phyloP scores from a whole-genome alignment of 164 flowering plant genomes.

The Annona cherimola region DNA sequence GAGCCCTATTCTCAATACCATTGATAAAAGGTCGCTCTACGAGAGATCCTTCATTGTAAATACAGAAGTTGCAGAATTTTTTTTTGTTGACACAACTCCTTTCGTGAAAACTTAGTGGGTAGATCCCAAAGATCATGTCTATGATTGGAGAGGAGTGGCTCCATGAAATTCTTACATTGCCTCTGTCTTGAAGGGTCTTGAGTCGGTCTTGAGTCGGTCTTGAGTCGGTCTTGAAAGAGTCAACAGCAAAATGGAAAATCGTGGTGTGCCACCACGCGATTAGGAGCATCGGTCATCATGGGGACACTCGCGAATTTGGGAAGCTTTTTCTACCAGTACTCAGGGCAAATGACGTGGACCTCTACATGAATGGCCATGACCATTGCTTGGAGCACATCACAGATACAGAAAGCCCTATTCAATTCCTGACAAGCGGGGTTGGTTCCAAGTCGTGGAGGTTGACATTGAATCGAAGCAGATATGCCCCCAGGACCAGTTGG shows the following conservation, averaged over 20 bases:
- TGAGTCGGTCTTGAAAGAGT: constrained; percentile 41
- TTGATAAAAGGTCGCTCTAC: constrained; percentile 74
- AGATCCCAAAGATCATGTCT: constrained; percentile 14
- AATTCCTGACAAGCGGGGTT: constrained; percentile 66
- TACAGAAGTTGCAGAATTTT: constrained; percentile 20
- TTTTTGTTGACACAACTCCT: constrained; percentile 26
- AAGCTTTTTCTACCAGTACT: constrained; percentile 49
- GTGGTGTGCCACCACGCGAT: constrained; percentile 72
- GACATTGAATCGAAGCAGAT: no score
- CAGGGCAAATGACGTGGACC: constrained; percentile 46
- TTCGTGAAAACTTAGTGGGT: constrained; percentile 18
- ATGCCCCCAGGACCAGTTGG: no score
- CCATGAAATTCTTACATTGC: constrained; percentile 15
- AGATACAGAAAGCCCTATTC: constrained; percentile 35
- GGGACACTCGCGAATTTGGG: constrained; percentile 45
- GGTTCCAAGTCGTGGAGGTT: constrained; percentile 82
- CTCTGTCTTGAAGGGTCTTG: constrained; percentile 37
- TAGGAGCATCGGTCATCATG: constrained; percentile 51
- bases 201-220: no score
- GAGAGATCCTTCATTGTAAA: constrained; percentile 63
- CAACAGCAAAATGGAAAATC: constrained; percentile 61
- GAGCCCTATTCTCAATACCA: constrained; percentile 47
- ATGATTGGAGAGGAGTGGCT: constrained; percentile 26
- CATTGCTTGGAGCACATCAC: constrained; percentile 66
- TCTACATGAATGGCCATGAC: constrained; percentile 73